Conservation (phyloP, 441 rosid species). For the Croton setiger region DNA sequence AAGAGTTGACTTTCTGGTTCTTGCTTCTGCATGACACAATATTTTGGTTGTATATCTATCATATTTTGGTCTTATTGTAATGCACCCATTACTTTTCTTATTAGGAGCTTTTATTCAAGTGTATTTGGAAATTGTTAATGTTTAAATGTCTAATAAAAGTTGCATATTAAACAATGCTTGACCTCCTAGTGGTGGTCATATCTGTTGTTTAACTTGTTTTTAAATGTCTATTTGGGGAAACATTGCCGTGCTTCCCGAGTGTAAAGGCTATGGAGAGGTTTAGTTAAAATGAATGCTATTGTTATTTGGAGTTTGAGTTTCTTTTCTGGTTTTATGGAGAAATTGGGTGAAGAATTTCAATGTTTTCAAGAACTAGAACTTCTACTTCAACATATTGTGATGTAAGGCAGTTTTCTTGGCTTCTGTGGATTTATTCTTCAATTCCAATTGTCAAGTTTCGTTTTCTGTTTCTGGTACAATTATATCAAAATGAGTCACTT, state of each 20-base stretch:
- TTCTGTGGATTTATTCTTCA: not conserved
- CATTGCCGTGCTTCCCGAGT: not conserved
- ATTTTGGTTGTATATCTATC: not conserved
- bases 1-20: no score
- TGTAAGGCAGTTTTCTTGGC: not conserved
- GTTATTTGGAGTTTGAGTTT: not conserved
- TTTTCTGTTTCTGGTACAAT: not conserved
- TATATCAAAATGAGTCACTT: not conserved
- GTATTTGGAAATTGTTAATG: no score
- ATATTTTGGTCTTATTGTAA: not conserved
- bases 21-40: not conserved
- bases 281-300: not conserved
- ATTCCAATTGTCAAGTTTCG: not conserved
- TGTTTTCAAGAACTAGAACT: conserved; percentile 1
- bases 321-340: not conserved
- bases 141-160: no score
- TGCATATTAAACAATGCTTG: no score
- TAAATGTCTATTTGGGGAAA: not conserved
- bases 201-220: not conserved
- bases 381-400: not conserved
- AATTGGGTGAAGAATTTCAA: not conserved
- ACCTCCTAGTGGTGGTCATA: not conserved
- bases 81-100: not conserved
- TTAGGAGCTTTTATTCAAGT: conserved; percentile 2
- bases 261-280: not conserved